Evolutionary conservation across 2,329 filamentous ascomycete genomes (phyloP).

Genomic region (Lachnellula subtilissima): DNA sequence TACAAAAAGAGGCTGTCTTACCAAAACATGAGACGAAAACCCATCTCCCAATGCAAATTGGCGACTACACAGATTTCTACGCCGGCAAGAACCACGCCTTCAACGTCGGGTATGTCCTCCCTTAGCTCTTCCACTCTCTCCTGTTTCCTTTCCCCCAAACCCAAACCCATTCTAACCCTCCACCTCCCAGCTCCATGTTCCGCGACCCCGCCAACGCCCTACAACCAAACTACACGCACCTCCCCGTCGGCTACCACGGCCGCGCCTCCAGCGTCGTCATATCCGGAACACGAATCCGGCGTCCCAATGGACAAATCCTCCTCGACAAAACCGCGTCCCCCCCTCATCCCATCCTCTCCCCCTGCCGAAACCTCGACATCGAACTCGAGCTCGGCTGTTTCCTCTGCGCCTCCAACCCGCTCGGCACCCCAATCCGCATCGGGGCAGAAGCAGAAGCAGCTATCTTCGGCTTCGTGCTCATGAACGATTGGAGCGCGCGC

Average conservation of each 20-base stretch:
- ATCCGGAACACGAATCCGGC: slow-evolving; percentile 56
- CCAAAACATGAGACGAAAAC: slow-evolving; percentile 54
- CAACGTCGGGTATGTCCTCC: slow-evolving; percentile 36
- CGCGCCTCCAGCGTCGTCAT: slow-evolving; percentile 70
- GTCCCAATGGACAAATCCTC: slow-evolving; percentile 72
- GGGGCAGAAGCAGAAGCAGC: slow-evolving; percentile 57
- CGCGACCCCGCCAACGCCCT: slow-evolving; percentile 67
- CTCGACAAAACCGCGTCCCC: slow-evolving; percentile 56
- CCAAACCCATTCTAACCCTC: not conserved
- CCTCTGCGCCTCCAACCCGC: slow-evolving; percentile 57
- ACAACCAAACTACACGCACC: slow-evolving; percentile 75
- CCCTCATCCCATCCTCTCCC: slow-evolving; percentile 58
- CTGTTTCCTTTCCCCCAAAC: not conserved
- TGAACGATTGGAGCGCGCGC: slow-evolving; percentile 85
- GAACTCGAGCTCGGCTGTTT: slow-evolving; percentile 79
- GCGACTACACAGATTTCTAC: slow-evolving; percentile 84
- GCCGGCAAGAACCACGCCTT: slow-evolving; percentile 75
- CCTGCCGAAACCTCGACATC: slow-evolving; percentile 66
- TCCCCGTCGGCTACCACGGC: slow-evolving; percentile 79
- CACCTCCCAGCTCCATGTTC: slow-evolving; percentile 56
- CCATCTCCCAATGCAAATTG: slow-evolving; percentile 72
- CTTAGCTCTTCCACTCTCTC: not conserved
- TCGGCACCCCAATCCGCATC: slow-evolving; percentile 61
- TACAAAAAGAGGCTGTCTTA: slow-evolving; percentile 56
- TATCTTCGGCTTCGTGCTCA: slow-evolving; percentile 73